Percentiles rank a stretch among this genome's conserved stretches.
Conservation (phyloP, 2,329 filamentous ascomycete genomes). For the Pyrenophora tritici-repentis region DNA sequence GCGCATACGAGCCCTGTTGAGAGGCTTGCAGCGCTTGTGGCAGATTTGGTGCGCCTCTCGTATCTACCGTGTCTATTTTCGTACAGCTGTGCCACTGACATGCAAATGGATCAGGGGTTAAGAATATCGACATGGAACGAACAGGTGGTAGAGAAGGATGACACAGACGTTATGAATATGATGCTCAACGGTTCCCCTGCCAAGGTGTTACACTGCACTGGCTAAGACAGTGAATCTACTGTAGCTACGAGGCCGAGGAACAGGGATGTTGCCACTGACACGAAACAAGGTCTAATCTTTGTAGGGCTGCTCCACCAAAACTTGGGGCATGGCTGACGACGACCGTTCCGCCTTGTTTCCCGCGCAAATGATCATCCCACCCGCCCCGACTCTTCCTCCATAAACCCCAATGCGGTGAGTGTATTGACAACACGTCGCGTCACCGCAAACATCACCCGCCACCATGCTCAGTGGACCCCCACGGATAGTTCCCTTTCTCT, state of each 20-base stretch:
- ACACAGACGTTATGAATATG: background rate
- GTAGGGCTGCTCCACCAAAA: conserved; percentile 7
- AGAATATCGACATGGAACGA: conserved; percentile 50
- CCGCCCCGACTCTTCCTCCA: background rate
- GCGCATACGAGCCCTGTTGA: no score
- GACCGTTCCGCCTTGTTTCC: conserved; percentile 2
- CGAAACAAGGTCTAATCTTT: conserved; percentile 1
- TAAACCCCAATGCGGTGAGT: conserved; percentile 8
- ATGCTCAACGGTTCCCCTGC: conserved; percentile 3
- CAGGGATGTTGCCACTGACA: conserved; percentile 4
- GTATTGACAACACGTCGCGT: background rate
- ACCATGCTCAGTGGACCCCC: conserved; percentile 45
- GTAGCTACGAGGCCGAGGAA: background rate
- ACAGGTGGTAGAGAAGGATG: conserved; percentile 30
- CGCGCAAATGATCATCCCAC: conserved; percentile 4
- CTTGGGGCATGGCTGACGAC: conserved; percentile 5
- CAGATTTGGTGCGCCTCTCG: conserved; percentile 53
- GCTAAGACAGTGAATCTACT: no score
- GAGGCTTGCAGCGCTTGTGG: conserved; percentile 42
- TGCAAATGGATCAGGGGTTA: conserved; percentile 48
- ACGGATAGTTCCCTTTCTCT: conserved; percentile 37
- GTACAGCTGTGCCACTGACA: conserved; percentile 30
- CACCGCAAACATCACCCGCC: background rate
- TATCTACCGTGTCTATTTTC: conserved; percentile 36
- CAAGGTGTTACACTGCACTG: conserved; percentile 4